Conservation (phyloP, 768 basidiomycete species). For the Naganishia friedmannii region DNA sequence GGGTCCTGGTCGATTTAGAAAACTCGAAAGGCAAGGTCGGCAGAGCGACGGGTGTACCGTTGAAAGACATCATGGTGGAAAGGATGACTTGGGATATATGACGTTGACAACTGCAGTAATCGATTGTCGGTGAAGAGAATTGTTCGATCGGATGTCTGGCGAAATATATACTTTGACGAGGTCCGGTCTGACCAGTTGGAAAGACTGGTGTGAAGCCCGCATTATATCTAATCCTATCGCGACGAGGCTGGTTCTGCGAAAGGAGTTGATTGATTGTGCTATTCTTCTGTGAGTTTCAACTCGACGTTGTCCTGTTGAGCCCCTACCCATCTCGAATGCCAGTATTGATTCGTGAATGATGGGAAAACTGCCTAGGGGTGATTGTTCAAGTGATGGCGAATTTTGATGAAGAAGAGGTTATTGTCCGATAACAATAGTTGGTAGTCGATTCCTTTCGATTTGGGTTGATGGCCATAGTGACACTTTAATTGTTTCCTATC, state of each 20-base stretch:
- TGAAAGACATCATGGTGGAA: constrained; percentile 15
- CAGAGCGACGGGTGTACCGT: background rate
- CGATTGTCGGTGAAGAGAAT: background rate
- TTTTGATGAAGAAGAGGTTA: background rate
- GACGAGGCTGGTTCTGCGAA: background rate
- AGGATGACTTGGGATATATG: background rate
- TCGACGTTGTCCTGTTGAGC: background rate
- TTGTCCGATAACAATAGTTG: constrained; percentile 1
- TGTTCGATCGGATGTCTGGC: background rate
- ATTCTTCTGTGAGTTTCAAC: background rate
- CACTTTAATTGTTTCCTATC: background rate
- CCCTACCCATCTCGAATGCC: background rate
- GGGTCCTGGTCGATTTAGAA: background rate
- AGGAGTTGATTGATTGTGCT: background rate
- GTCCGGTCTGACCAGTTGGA: background rate
- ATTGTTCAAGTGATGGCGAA: constrained; percentile 18
- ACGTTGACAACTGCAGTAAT: background rate
- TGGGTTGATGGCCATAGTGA: background rate
- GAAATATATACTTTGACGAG: background rate
- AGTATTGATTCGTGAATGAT: background rate
- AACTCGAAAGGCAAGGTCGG: background rate
- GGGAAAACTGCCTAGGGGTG: background rate
- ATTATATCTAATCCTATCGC: background rate
- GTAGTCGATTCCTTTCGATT: background rate
- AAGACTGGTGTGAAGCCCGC: background rate